Evolutionary conservation across 176 grass and related monocot species (phyloP), one percentile per base, ranked within the genome.

Genomic region (Juncus inflexus): DNA sequence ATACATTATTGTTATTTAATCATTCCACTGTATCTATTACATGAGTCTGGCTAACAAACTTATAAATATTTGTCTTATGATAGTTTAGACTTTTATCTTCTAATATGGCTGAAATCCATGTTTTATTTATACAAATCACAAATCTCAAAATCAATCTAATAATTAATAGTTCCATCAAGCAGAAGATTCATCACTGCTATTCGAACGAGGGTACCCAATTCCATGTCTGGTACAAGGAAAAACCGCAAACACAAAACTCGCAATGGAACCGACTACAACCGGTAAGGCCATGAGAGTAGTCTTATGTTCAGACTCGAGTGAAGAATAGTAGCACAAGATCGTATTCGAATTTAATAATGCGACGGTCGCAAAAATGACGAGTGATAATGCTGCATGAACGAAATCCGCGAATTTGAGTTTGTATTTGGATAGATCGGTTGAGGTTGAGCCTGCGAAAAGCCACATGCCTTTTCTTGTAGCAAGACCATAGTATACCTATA

Each of bases 141-240:
- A 4, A 16, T 15, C 14, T 12, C 41, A 47, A 65, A 65, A 2
- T 9, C n/a, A 15, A 64, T 43, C 12, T 9, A 14, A 19, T 39
- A 52, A 7, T 4, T 35, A 64, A 47, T 35, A 12, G 7, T 14
- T 35, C 40, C 53, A 47, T 47, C 43, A 70, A 14, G 40, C 9
- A 35, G 67, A 70, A 57, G 66, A 69, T 69, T 49, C 42, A 1
- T 58, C 67, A 16, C 37, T 15, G 1, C 37, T 58, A 12, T 49
- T 19, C 14, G 53, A 19, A 42, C 52, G 52, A 70, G 67, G 88
- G 77, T 91, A 87, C 4, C 88, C 88, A 8, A 91, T 65, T 12
- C 88, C 88, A 35, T 91, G 88, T 2, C 88, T 67, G 61, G 77
- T 91, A 54, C 78, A 81, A 2, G 88, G 88, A 76, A 87, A 91